Evolutionary conservation across 1,284 basidiomycete genomes (phyloP), one percentile per base, ranked within the genome.

Genomic region (Tilletia setariae): DNA sequence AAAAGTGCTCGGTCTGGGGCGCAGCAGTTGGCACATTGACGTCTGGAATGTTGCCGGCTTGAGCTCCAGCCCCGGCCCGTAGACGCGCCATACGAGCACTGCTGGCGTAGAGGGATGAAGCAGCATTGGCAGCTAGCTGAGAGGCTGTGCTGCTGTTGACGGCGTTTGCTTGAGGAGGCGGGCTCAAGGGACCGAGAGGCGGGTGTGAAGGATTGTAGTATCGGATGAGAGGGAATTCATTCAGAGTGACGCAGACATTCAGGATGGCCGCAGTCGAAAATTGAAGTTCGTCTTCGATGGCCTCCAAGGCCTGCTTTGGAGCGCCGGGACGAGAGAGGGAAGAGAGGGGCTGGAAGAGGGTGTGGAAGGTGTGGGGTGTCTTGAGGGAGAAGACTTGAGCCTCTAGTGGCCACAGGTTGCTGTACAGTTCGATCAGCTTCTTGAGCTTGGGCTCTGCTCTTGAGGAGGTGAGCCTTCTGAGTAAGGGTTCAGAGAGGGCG

Each of bases 181-280:
- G 84, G 0, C 75, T 74, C 0, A 83, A 77, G 0, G 94, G 89
- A 1, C 96, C 95, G 19, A 98, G 86, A 0, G 94, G 93, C 1
- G 87, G 86, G 79, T 96, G 92, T 0, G 76, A 79, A 0, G 95
- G 93, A 67, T 91, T 85, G 83, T 97, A 97, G 84, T 97, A 98
- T 28, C 96, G 90, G 74, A 98, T 91, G 81, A 89, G 90, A 0
- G 96, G 96, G 78, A 90, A 93, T 83, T 99, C 96, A 80, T 94
- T 91, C 64, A 98, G 85, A 0, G 92, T 89, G 28, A 97, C 90
- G 82, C 95, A 93, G 15, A 94, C 85, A 80, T 97, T 97, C 28
- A 82, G 74, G 9, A 75, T 72, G 56, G 80, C 77, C 30, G 64
- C 47, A 1, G 79, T 75, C 9, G 76, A 67, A 47, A 76, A 73